Evolutionary conservation across 2,329 filamentous ascomycete genomes (phyloP).

Genomic region (Colletotrichum coccodes): DNA sequence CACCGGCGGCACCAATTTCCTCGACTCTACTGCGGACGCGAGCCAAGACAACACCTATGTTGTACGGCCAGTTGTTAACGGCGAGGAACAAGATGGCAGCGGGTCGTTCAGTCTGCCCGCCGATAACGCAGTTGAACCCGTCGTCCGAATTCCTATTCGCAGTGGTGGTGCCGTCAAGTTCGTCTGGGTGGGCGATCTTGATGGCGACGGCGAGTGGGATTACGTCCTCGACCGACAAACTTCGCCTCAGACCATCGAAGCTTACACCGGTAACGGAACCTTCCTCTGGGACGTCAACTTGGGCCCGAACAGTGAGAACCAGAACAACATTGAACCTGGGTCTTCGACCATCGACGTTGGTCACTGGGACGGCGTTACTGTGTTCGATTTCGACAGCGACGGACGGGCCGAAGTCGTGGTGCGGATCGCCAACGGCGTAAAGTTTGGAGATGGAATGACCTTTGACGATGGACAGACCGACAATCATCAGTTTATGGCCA

Average conservation of each 20-base stretch:
- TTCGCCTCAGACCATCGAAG: slow-evolving; percentile 27
- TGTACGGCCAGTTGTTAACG: slow-evolving; percentile 32
- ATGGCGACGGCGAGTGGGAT: slow-evolving; percentile 37
- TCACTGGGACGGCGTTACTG: slow-evolving; percentile 37
- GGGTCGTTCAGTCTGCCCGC: slow-evolving; percentile 31
- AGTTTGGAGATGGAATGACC: slow-evolving; percentile 33
- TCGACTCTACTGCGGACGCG: slow-evolving; percentile 30
- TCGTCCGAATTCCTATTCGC: slow-evolving; percentile 35
- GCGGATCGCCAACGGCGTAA: slow-evolving; percentile 37
- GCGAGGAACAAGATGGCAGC: slow-evolving; percentile 30
- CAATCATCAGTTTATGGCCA: slow-evolving; percentile 36
- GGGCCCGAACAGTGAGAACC: slow-evolving; percentile 36
- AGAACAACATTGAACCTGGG: slow-evolving; percentile 36
- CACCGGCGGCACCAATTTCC: slow-evolving; percentile 35
- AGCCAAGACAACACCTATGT: slow-evolving; percentile 34
- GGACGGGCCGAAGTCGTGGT: slow-evolving; percentile 36
- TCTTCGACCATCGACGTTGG: slow-evolving; percentile 35
- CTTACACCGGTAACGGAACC: slow-evolving; percentile 33
- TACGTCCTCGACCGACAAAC: slow-evolving; percentile 37
- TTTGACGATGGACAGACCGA: slow-evolving; percentile 26
- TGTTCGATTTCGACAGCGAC: slow-evolving; percentile 38
- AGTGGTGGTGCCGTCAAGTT: slow-evolving; percentile 35
- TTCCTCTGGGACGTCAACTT: slow-evolving; percentile 36
- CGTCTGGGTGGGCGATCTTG: slow-evolving; percentile 38
- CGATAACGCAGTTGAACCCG: slow-evolving; percentile 15